Evolutionary conservation across 352 stramenopile species (phyloP).

Genomic region (Pythium myriotylum): DNA sequence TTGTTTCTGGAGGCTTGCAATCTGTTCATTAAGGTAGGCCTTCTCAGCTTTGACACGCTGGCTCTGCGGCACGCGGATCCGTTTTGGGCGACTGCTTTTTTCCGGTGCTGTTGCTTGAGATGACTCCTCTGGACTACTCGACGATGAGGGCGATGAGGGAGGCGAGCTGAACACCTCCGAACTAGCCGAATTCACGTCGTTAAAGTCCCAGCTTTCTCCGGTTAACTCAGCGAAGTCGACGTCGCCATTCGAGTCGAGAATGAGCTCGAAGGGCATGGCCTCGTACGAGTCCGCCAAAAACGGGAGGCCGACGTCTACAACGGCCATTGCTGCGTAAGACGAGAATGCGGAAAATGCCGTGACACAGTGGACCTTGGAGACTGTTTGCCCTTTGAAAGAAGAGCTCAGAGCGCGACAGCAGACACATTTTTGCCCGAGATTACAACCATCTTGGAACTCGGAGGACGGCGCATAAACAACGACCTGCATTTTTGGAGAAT

Average conservation of each 20-base stretch:
- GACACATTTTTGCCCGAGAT: too few species aligned
- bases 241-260: not conserved
- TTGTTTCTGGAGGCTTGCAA: not conserved
- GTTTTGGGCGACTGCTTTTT: not conserved
- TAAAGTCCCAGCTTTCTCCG: not conserved
- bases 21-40: not conserved
- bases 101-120: too few species aligned
- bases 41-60: not conserved
- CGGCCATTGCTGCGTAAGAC: too few species aligned
- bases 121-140: not conserved
- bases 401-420: too few species aligned
- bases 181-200: not conserved
- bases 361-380: too few species aligned
- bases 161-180: not conserved
- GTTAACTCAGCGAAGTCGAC: not conserved
- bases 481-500: too few species aligned
- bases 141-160: not conserved
- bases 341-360: too few species aligned
- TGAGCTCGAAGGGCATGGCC: constrained; percentile 1
- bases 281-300: not conserved
- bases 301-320: too few species aligned
- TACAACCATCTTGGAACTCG: too few species aligned
- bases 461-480: too few species aligned
- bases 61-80: not conserved
- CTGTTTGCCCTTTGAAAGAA: too few species aligned